These are phyloP conservation scores for Pelargonium nanum DNA, from an alignment of 345 rosid genomes.

Conservation along the genomic window DNA sequence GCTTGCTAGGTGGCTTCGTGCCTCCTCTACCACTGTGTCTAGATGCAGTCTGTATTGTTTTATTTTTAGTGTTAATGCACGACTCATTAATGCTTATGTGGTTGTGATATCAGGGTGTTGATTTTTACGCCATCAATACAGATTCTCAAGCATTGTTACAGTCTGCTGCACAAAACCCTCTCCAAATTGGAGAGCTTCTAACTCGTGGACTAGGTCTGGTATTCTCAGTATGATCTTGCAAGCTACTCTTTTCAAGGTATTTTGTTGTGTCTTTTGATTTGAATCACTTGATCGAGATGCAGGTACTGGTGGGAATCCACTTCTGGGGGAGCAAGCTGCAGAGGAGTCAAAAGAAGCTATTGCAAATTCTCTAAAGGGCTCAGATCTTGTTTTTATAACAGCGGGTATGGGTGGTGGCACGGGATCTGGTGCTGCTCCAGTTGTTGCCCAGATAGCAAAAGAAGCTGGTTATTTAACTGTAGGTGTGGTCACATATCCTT, in stretches of 20 bases:
- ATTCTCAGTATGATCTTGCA: neutral
- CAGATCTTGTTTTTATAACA: conserved; percentile 94
- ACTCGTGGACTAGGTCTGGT: conserved; percentile 89
- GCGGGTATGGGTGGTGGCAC: conserved; percentile 99
- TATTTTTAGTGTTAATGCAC: neutral
- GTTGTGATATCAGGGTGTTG: conserved; percentile 47
- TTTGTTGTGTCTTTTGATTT: neutral
- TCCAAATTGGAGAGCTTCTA: conserved; percentile 90
- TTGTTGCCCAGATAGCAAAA: conserved; percentile 81
- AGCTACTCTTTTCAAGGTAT: neutral
- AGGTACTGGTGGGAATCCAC: conserved; percentile 98
- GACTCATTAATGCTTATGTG: conserved; percentile 7
- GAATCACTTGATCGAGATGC: conserved; percentile 12
- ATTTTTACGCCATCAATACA: conserved; percentile 90
- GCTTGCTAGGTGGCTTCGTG: neutral
- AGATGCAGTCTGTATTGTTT: neutral
- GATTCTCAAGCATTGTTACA: conserved; percentile 86
- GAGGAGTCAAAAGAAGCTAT: conserved; percentile 92
- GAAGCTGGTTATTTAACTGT: conserved; percentile 95
- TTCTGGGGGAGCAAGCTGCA: conserved; percentile 95
- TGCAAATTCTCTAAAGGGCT: conserved; percentile 86
- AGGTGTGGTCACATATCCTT: conserved; percentile 97
- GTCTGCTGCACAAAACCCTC: conserved; percentile 74
- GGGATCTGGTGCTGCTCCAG: conserved; percentile 99
- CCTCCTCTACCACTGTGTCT: neutral